A percentile compares a stretch with the other conserved stretches of the same genome.
These are phyloP conservation scores for Aspergillus cavernicola DNA, from an alignment of 495 filamentous ascomycete genomes.

Conservation along the genomic window DNA sequence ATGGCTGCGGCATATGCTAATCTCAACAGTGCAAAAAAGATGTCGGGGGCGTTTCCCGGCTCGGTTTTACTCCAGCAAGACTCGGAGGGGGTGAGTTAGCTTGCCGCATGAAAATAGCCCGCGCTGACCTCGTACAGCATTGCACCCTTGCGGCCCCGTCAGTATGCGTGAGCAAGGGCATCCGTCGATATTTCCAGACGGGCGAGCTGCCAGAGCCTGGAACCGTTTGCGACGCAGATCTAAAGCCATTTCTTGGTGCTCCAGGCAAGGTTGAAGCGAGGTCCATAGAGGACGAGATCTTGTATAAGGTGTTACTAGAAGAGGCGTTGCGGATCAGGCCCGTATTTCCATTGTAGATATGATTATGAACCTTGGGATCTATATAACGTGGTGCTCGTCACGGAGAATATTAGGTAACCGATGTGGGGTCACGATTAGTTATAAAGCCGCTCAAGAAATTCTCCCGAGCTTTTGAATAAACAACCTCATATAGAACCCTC, in stretches of 20 bases:
- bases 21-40: conserved; percentile 41
- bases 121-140: conserved; percentile 33
- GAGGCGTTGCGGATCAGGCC: background rate
- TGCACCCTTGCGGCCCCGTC: conserved; percentile 44
- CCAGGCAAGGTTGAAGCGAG: background rate
- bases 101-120: background rate
- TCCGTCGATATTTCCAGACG: conserved; percentile 46
- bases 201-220: conserved; percentile 41
- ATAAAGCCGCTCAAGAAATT: too few relatives aligned
- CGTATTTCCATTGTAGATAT: conserved; percentile 3
- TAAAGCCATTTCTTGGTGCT: conserved; percentile 25
- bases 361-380: too few relatives aligned
- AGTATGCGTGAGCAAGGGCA: conserved; percentile 39
- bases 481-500: too few relatives aligned
- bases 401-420: too few relatives aligned
- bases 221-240: conserved; percentile 39
- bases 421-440: conserved; percentile 1
- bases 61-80: conserved; percentile 50
- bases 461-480: too few relatives aligned
- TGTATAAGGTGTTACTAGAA: background rate
- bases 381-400: too few relatives aligned
- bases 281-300: background rate
- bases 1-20: conserved; percentile 9
- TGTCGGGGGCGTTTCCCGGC: conserved; percentile 47
- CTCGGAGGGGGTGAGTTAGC: conserved; percentile 52